Evolutionary conservation across 345 rosid genomes (phyloP).

Genomic region (Eucalyptus erythrocorys): DNA sequence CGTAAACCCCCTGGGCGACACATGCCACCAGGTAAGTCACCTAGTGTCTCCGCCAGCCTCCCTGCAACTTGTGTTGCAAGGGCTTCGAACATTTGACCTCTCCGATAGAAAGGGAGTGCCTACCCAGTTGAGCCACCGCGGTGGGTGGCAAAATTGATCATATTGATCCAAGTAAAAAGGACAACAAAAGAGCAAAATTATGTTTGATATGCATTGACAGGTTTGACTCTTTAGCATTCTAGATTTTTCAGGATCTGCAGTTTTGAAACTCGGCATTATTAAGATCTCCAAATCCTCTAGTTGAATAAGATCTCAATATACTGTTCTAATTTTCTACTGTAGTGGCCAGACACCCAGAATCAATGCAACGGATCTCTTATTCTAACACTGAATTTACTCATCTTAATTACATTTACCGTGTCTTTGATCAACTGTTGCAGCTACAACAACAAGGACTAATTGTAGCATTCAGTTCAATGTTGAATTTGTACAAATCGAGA

Average conservation of each 20-base stretch:
- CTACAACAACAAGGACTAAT: neutral
- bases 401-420: neutral
- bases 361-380: neutral
- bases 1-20: too few species aligned
- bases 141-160: too few species aligned
- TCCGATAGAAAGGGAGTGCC: too few species aligned
- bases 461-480: neutral
- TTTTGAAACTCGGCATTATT: neutral
- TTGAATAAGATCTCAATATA: neutral
- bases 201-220: neutral
- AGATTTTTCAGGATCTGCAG: neutral
- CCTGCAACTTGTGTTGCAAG: too few species aligned
- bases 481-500: neutral
- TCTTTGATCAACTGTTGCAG: neutral
- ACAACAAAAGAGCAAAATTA: neutral
- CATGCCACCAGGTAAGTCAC: too few species aligned
- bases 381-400: neutral
- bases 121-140: too few species aligned
- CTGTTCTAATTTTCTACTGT: neutral
- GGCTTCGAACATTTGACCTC: too few species aligned
- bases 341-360: neutral
- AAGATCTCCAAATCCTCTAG: neutral
- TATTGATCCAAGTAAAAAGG: neutral
- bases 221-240: neutral
- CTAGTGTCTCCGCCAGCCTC: too few species aligned